Evolutionary conservation across 2,329 filamentous ascomycete genomes (phyloP).

Genomic region (Colletotrichum tropicale): DNA sequence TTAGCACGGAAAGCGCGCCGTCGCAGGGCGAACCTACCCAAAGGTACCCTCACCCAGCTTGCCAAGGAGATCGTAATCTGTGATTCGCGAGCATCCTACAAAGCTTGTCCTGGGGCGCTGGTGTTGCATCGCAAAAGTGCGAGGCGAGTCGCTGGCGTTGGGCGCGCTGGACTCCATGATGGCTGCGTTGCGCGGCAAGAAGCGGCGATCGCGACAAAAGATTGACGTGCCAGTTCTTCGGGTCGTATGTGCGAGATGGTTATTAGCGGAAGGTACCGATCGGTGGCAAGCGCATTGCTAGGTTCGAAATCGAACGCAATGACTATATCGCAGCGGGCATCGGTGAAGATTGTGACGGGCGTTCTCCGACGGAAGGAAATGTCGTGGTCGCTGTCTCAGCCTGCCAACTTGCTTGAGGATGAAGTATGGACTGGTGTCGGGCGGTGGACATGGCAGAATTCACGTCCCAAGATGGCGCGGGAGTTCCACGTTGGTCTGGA

Average conservation of each 20-base stretch:
- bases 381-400: neutral
- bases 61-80: slow-evolving; percentile 77
- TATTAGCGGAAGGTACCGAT: neutral
- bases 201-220: slow-evolving; percentile 1
- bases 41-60: slow-evolving; percentile 97
- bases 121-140: slow-evolving; percentile 61
- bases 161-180: slow-evolving; percentile 11
- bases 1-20: neutral
- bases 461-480: neutral
- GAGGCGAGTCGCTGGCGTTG: slow-evolving; percentile 51
- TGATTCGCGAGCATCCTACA: slow-evolving; percentile 82
- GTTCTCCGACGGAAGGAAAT: neutral
- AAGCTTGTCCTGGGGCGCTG: slow-evolving; percentile 67
- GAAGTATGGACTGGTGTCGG: neutral
- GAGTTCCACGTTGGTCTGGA: slow-evolving; percentile 9
- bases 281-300: slow-evolving; percentile 6
- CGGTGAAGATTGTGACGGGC: neutral
- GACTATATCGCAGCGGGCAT: neutral
- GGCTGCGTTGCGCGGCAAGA: neutral
- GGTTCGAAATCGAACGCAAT: neutral
- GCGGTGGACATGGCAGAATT: slow-evolving; percentile 12
- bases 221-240: neutral
- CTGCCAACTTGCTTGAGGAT: neutral
- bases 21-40: slow-evolving; percentile 60
- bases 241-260: neutral